These are phyloP conservation scores for Nemania serpens DNA, from an alignment of 2,329 filamentous ascomycete species.

Conservation along the genomic window DNA sequence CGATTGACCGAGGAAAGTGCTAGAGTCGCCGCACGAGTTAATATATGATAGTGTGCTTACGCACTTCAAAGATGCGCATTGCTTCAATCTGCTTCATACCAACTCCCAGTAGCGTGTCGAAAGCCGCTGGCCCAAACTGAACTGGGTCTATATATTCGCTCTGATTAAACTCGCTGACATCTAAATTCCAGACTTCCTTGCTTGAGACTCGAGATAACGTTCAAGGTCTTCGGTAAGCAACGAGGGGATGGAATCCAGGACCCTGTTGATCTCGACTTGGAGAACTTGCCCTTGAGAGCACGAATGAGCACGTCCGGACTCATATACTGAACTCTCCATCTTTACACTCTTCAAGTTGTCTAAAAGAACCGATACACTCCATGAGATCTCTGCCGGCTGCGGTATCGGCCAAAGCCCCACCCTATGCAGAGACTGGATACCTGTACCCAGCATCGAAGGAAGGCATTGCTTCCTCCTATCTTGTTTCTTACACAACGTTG, in stretches of 20 bases:
- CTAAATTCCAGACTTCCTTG: slow-evolving; percentile 26
- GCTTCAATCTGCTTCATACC: too few relatives aligned
- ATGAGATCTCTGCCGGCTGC: slow-evolving; percentile 10
- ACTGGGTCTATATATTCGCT: too few relatives aligned
- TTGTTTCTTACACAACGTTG: neutral
- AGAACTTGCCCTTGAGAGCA: slow-evolving; percentile 1
- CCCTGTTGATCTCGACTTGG: slow-evolving; percentile 11
- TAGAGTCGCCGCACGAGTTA: too few relatives aligned
- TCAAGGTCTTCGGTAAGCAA: slow-evolving; percentile 23
- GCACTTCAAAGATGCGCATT: too few relatives aligned
- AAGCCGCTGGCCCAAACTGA: too few relatives aligned
- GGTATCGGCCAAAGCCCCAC: slow-evolving; percentile 29
- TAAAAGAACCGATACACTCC: slow-evolving; percentile 22
- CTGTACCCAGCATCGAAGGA: slow-evolving; percentile 24
- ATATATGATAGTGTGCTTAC: too few relatives aligned
- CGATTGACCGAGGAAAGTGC: too few relatives aligned
- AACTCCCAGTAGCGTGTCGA: too few relatives aligned
- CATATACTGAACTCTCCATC: neutral
- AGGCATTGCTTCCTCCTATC: slow-evolving; percentile 12
- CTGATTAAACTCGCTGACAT: too few relatives aligned
- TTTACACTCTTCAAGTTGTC: slow-evolving; percentile 17
- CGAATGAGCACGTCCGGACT: neutral
- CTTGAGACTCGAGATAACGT: slow-evolving; percentile 24
- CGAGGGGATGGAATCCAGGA: slow-evolving; percentile 15
- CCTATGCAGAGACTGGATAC: slow-evolving; percentile 25